phyloP scores from a whole-genome alignment of 495 filamentous ascomycete genomes.

The Polyplosphaeria fusca region DNA sequence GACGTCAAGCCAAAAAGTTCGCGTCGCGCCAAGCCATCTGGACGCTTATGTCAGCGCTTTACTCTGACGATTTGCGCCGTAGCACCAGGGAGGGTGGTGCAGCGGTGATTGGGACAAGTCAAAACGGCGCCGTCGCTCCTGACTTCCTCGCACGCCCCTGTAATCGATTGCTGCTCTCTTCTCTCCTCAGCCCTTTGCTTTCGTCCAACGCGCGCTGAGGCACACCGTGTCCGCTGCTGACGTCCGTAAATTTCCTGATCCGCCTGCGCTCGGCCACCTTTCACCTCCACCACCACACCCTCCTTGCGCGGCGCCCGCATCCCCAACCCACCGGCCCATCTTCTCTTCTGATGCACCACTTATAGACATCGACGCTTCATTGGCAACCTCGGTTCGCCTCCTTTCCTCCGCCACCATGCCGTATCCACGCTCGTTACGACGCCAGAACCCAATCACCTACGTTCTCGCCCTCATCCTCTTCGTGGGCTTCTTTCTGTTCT shows the following conservation, averaged over 20 bases:
- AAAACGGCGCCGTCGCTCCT: not conserved
- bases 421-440: constrained; percentile 52
- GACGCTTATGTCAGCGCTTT: no score
- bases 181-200: not conserved
- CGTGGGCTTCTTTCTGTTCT: constrained; percentile 64
- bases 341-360: constrained; percentile 25
- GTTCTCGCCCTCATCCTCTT: constrained; percentile 58
- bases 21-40: no score
- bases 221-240: not conserved
- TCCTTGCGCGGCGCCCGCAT: constrained; percentile 1
- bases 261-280: not conserved
- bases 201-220: not conserved
- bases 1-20: no score
- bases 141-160: not conserved
- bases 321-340: constrained; percentile 1
- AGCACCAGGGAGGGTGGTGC: no score
- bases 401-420: constrained; percentile 23
- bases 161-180: not conserved
- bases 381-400: constrained; percentile 30
- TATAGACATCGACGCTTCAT: constrained; percentile 16
- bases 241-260: not conserved
- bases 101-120: not conserved
- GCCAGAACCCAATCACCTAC: constrained; percentile 65
- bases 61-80: no score
- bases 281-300: not conserved